These are phyloP conservation scores for Tetratostichococcus sp. DNA, from an alignment of 139 green algal species.

Conservation along the genomic window DNA sequence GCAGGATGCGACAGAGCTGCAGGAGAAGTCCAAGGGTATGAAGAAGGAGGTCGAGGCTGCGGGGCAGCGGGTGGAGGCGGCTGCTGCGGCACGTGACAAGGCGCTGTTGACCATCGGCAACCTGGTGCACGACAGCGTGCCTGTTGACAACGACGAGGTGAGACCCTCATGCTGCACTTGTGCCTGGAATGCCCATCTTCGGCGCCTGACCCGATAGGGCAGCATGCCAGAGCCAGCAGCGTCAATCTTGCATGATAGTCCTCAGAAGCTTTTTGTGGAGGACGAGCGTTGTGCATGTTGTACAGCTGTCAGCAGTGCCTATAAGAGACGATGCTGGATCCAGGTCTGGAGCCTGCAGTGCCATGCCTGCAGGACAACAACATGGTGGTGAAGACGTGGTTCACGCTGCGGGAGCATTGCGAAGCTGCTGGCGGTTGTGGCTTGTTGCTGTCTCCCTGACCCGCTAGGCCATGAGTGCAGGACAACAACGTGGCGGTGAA, in stretches of 20 bases:
- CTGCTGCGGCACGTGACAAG: constrained; percentile 58
- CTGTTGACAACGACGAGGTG: constrained; percentile 89
- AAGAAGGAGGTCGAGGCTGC: constrained; percentile 69
- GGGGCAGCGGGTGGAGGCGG: constrained; percentile 65
- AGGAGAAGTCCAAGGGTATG: constrained; percentile 78
- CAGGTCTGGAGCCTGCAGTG: no score
- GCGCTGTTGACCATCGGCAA: constrained; percentile 89
- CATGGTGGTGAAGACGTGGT: background rate
- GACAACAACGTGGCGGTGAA: constrained; percentile 85
- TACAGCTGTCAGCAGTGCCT: no score
- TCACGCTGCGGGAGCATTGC: no score
- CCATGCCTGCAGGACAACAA: no score
- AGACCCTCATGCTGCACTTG: background rate
- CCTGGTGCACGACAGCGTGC: constrained; percentile 94
- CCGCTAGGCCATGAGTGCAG: constrained; percentile 25
- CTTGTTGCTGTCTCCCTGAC: background rate
- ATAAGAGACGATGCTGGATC: no score
- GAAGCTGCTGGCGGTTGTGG: no score
- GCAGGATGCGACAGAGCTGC: constrained; percentile 72
- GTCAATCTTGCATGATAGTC: no score
- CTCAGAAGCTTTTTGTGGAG: no score
- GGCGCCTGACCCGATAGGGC: no score
- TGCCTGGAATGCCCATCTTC: background rate
- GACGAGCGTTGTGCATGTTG: no score
- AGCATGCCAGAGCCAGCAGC: no score